A percentile compares a stretch with the other conserved stretches of the same genome.
Conservation (phyloP, 169 alveolate species). For the Plasmodium vivax region DNA sequence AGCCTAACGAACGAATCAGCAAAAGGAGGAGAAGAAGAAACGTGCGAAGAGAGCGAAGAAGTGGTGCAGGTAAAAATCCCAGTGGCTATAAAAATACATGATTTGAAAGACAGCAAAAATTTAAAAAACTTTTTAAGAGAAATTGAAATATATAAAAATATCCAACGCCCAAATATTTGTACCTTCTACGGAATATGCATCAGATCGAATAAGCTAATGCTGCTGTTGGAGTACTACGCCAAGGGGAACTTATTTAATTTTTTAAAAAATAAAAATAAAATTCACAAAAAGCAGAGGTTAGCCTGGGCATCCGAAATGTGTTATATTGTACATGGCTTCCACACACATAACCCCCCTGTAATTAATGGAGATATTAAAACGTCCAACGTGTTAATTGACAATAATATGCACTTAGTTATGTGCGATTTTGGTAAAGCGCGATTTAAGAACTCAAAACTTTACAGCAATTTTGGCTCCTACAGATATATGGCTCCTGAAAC, state of each 20-base stretch:
- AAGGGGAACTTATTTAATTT: slow-evolving; percentile 69
- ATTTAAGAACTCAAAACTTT: slow-evolving; percentile 59
- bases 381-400: slow-evolving; percentile 62
- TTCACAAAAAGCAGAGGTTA: slow-evolving; percentile 55
- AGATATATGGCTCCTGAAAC: slow-evolving; percentile 76
- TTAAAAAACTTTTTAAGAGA: slow-evolving; percentile 72
- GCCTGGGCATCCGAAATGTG: slow-evolving; percentile 57
- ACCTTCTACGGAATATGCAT: slow-evolving; percentile 71
- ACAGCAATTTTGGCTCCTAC: slow-evolving; percentile 73
- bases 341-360: slow-evolving; percentile 68
- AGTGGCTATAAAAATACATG: slow-evolving; percentile 71
- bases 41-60: not conserved
- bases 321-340: slow-evolving; percentile 49
- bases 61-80: slow-evolving; percentile 27
- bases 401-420: slow-evolving; percentile 68
- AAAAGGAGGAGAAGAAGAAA: not conserved
- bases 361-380: slow-evolving; percentile 74
- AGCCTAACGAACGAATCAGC: not conserved
- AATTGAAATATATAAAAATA: slow-evolving; percentile 73
- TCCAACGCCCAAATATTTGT: slow-evolving; percentile 48
- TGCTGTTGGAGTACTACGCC: slow-evolving; percentile 58
- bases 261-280: slow-evolving; percentile 69
- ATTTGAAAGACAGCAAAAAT: slow-evolving; percentile 51
- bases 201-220: slow-evolving; percentile 40
- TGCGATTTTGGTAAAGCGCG: slow-evolving; percentile 75